phyloP scores from a whole-genome alignment of 768 basidiomycete species.

The Lentinula lateritia region DNA sequence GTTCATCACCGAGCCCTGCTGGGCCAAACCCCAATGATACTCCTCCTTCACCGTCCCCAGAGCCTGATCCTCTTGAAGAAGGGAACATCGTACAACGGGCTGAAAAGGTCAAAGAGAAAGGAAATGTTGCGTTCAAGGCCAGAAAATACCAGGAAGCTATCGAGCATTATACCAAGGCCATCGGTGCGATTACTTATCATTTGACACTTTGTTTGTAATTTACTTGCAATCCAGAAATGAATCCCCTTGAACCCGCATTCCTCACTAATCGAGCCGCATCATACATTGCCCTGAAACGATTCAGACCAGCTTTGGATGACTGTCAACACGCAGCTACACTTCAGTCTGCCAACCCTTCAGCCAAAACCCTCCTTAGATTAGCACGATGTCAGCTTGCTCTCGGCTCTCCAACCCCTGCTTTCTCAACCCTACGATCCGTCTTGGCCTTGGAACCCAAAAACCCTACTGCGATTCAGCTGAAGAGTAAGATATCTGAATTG shows the following conservation, averaged over 20 bases:
- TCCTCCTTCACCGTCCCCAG: slow-evolving; percentile 7
- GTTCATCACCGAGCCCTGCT: background rate
- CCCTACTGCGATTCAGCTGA: slow-evolving; percentile 51
- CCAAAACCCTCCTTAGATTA: slow-evolving; percentile 78
- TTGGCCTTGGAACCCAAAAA: slow-evolving; percentile 62
- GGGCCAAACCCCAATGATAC: background rate
- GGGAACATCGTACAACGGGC: slow-evolving; percentile 43
- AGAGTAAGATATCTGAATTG: slow-evolving; percentile 54
- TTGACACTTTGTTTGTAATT: slow-evolving; percentile 2
- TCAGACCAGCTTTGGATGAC: slow-evolving; percentile 68
- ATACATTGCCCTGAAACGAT: slow-evolving; percentile 76
- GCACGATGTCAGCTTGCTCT: slow-evolving; percentile 82
- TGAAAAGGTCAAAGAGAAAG: slow-evolving; percentile 66
- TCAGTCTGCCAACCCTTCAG: slow-evolving; percentile 53
- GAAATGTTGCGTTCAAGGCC: slow-evolving; percentile 71
- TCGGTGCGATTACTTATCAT: slow-evolving; percentile 37
- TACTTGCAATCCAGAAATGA: slow-evolving; percentile 38
- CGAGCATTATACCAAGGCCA: slow-evolving; percentile 70
- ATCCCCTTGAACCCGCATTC: slow-evolving; percentile 65
- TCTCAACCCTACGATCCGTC: slow-evolving; percentile 58
- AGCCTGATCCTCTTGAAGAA: slow-evolving; percentile 9
- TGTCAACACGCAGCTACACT: slow-evolving; percentile 70
- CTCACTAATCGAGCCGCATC: slow-evolving; percentile 85
- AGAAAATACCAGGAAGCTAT: slow-evolving; percentile 63
- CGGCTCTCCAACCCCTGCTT: slow-evolving; percentile 61